Base-by-base conservation (phyloP, 1,284 basidiomycete genomes). In the Ceratobasidium papillatum region DNA sequence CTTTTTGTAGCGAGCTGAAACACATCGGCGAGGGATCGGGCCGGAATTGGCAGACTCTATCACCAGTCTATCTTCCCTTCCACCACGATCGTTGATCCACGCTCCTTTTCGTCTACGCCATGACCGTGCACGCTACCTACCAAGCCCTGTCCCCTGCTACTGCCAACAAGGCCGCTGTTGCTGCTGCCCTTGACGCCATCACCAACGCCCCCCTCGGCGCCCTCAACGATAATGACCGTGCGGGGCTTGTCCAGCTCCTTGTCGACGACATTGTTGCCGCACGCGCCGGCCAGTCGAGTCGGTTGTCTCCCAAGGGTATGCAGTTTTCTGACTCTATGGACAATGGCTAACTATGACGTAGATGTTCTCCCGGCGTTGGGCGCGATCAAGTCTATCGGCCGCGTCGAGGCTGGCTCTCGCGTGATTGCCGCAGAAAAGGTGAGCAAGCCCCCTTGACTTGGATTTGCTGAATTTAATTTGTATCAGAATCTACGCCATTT, bases 381-480 rank as follows among this genome's bases (percentile, higher is more conserved):
- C 43, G 89, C 92, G 0, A 80, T 95, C 76, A 95, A 96, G 82
- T 88, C 86, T 1, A 85, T 96, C 1, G 92, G 91, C 25, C 90
- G 91, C 78, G 87, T 90, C 74, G 89, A 88, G 0, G 83, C 88
- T 4, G 92, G 91, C 14, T 94, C 94, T 9, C 83, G 85, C 71
- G 83, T 89, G 54, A 85, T 96, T 30, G 86, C 89, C 11, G 84
- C 83, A 1, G 78, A 90, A 88, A 79, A 83, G 91, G 71, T 86
- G 85, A 4, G 82, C 27, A 82, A 30, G 83, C 91, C 47, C 78
- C 80, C 3, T 62, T 17, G 17, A 19, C 47, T 52, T 11, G 17
- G 5, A 36, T 19, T 12, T n/a, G 38, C 27, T 64, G 19, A n/a
- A 36, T n/a, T 84, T 87, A 17, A 81, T 17, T 66, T 61, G n/a